phyloP scores from a whole-genome alignment of 208 protist genomes.

The Angomonas desouzai region DNA sequence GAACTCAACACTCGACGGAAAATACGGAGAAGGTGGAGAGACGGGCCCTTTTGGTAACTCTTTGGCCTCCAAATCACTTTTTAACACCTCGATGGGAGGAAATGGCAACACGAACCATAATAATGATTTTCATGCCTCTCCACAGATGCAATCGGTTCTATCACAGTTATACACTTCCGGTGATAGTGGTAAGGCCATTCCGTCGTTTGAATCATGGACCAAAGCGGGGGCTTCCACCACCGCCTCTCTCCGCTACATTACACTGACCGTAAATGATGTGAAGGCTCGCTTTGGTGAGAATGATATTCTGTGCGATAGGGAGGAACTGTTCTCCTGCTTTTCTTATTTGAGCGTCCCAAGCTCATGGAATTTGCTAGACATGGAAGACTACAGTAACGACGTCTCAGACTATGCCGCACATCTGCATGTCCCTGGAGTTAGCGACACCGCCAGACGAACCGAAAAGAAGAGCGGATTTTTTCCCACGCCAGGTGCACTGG shows the following conservation, averaged over 20 bases:
- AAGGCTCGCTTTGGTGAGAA: constrained; percentile 10
- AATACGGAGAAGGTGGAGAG: background rate
- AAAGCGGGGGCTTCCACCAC: constrained; percentile 2
- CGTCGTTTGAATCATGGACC: background rate
- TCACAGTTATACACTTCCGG: background rate
- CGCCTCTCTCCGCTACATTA: constrained; percentile 17
- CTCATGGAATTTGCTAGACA: background rate
- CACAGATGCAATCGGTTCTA: constrained; percentile 1
- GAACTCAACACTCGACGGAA: background rate
- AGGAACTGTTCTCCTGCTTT: constrained; percentile 2
- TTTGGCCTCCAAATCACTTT: background rate
- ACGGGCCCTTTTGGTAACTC: background rate
- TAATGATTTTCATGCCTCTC: background rate
- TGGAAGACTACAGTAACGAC: background rate
- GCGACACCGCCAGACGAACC: background rate
- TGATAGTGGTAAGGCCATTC: background rate
- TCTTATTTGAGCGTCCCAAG: constrained; percentile 15
- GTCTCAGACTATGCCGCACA: background rate
- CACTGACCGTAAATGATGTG: constrained; percentile 13
- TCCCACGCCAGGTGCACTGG: background rate
- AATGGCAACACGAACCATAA: background rate
- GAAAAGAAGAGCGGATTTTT: background rate
- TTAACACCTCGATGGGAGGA: background rate
- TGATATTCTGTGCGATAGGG: background rate
- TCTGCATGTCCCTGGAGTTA: background rate